Evolutionary conservation across 805 yeast species (phyloP).

Genomic region (Teunomyces gatunensis): DNA sequence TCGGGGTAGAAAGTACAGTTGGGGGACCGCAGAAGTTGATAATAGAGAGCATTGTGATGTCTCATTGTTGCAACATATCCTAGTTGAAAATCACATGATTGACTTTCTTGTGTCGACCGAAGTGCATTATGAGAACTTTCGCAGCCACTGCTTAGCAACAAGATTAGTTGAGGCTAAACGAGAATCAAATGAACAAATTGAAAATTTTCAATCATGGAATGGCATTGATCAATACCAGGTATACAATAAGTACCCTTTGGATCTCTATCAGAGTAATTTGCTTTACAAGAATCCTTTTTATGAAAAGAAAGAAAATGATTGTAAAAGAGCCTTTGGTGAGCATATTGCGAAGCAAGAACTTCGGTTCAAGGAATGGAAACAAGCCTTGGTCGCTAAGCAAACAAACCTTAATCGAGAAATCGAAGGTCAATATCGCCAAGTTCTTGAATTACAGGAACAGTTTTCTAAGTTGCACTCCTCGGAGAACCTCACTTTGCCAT

Average conservation of each 20-base stretch:
- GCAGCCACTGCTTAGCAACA: conserved; percentile 54
- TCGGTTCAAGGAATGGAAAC: conserved; percentile 62
- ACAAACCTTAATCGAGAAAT: conserved; percentile 54
- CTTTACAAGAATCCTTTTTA: conserved; percentile 47
- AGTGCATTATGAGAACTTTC: conserved; percentile 68
- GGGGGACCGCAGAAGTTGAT: conserved; percentile 89
- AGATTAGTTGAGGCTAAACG: conserved; percentile 30
- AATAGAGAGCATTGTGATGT: conserved; percentile 79
- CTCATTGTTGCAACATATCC: conserved; percentile 54
- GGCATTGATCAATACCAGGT: conserved; percentile 37
- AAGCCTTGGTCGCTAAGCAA: conserved; percentile 53
- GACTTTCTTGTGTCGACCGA: conserved; percentile 79
- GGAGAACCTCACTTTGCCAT: background rate
- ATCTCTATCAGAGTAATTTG: conserved; percentile 36
- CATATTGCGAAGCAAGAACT: conserved; percentile 49
- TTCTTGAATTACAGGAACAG: background rate
- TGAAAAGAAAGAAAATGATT: conserved; percentile 40
- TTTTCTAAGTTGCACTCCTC: background rate
- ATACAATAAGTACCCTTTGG: conserved; percentile 35
- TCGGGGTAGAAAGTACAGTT: conserved; percentile 63
- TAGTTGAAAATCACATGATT: conserved; percentile 69
- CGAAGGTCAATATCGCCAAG: conserved; percentile 18
- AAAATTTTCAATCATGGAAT: conserved; percentile 6
- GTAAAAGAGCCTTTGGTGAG: conserved; percentile 44
- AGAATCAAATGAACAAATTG: background rate